phyloP scores from a whole-genome alignment of 257 asterid genomes.

The Lycium ferocissimum region DNA sequence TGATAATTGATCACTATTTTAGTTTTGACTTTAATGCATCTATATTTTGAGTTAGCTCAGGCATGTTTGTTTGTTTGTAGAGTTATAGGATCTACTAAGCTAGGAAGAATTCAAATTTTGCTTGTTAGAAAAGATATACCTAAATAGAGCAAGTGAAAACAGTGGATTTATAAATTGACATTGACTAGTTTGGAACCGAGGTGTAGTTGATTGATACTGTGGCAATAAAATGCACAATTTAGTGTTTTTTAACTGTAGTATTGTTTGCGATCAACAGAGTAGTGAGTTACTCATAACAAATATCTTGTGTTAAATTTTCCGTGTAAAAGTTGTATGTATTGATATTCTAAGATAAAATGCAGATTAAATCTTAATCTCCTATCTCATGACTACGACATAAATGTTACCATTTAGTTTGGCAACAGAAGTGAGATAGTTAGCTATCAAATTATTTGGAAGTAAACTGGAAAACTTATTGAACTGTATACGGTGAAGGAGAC shows the following conservation, averaged over 20 bases:
- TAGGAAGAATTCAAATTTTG: background rate
- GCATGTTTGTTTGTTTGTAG: slow-evolving; percentile 6
- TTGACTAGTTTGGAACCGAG: background rate
- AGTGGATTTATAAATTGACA: background rate
- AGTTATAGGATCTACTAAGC: background rate
- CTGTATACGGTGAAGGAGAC: slow-evolving; percentile 3
- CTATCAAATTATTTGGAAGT: background rate
- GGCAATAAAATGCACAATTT: background rate
- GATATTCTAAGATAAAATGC: background rate
- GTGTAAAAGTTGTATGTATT: slow-evolving; percentile 1
- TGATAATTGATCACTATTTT: background rate
- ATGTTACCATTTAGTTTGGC: background rate
- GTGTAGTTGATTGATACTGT: background rate
- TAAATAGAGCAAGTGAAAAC: background rate
- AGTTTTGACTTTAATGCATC: background rate
- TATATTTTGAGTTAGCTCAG: background rate
- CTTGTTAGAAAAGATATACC: background rate
- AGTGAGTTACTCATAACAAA: background rate
- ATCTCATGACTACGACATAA: background rate
- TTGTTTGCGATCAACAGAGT: background rate
- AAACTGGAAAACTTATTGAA: background rate
- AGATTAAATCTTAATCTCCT: background rate
- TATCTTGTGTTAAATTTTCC: background rate
- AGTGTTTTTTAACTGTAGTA: background rate
- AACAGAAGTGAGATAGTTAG: background rate